Conservation (phyloP, 495 filamentous ascomycete species). For the Mytilinidion resinicola region DNA sequence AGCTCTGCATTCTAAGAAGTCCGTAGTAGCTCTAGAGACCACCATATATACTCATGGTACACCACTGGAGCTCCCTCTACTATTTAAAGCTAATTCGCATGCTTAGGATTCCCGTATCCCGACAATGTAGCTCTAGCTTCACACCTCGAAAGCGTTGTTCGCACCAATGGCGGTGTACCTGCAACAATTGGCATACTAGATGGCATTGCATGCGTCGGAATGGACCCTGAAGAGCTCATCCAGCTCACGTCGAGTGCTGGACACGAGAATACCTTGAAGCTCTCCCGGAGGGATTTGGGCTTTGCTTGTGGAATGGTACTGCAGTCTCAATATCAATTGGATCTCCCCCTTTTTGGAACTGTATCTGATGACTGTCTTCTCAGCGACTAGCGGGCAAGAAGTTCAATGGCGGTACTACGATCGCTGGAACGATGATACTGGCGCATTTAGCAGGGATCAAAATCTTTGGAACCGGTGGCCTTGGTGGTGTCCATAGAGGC, state of each 20-base stretch:
- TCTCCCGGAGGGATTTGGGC: conserved; percentile 78
- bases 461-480: conserved; percentile 81
- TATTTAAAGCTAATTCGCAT: background rate
- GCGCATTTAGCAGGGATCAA: conserved; percentile 82
- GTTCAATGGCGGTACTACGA: conserved; percentile 84
- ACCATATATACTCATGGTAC: conserved; percentile 81
- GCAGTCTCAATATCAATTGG: background rate
- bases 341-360: background rate
- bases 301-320: conserved; percentile 72
- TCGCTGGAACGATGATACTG: conserved; percentile 87
- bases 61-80: background rate
- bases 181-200: conserved; percentile 82
- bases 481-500: conserved; percentile 89
- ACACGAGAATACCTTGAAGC: conserved; percentile 61
- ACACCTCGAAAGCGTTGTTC: conserved; percentile 67
- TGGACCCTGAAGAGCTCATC: conserved; percentile 61
- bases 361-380: background rate
- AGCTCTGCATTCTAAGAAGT: conserved; percentile 62
- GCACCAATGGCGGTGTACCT: conserved; percentile 77
- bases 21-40: conserved; percentile 86
- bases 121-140: conserved; percentile 67
- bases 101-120: conserved; percentile 74
- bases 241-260: conserved; percentile 61
- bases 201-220: conserved; percentile 74
- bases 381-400: conserved; percentile 57